These are phyloP conservation scores for Fusarium stilboides DNA, from an alignment of 2,329 filamentous ascomycete genomes.

Conservation along the genomic window DNA sequence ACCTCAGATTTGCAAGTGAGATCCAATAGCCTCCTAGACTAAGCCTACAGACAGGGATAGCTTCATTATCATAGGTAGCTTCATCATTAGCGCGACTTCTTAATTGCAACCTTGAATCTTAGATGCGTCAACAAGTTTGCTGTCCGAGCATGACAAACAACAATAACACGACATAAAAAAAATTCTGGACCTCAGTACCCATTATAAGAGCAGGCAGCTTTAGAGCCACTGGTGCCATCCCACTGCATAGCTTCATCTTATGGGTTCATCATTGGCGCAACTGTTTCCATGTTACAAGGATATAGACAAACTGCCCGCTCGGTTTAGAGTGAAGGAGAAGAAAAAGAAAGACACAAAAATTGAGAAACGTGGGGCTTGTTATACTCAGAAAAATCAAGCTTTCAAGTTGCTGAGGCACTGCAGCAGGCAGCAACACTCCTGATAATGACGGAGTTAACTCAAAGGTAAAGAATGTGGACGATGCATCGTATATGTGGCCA, in stretches of 20 bases:
- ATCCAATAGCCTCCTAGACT: neutral
- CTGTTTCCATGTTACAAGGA: slow-evolving; percentile 7
- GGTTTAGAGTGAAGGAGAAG: slow-evolving; percentile 4
- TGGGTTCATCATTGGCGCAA: slow-evolving; percentile 21
- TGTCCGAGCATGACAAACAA: neutral
- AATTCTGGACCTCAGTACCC: slow-evolving; percentile 15
- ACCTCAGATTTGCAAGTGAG: slow-evolving; percentile 15
- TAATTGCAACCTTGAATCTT: no score
- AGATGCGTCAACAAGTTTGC: no score
- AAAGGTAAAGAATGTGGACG: neutral
- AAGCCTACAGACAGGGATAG: no score
- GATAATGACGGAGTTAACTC: no score
- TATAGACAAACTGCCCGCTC: slow-evolving; percentile 5
- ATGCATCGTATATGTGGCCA: slow-evolving; percentile 13
- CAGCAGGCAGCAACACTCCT: neutral
- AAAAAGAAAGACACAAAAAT: slow-evolving; percentile 3
- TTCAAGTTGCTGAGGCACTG: slow-evolving; percentile 8
- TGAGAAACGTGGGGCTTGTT: slow-evolving; percentile 16
- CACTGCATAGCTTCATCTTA: slow-evolving; percentile 5
- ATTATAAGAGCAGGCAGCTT: slow-evolving; percentile 17
- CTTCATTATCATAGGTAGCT: no score
- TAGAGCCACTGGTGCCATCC: slow-evolving; percentile 1
- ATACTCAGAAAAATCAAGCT: slow-evolving; percentile 14
- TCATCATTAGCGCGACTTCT: no score
- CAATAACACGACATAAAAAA: slow-evolving; percentile 2